A percentile compares a stretch with the other conserved stretches of the same genome.
phyloP scores from a whole-genome alignment of 2,329 filamentous ascomycete species.

The Ceratocystis diversiconidia region DNA sequence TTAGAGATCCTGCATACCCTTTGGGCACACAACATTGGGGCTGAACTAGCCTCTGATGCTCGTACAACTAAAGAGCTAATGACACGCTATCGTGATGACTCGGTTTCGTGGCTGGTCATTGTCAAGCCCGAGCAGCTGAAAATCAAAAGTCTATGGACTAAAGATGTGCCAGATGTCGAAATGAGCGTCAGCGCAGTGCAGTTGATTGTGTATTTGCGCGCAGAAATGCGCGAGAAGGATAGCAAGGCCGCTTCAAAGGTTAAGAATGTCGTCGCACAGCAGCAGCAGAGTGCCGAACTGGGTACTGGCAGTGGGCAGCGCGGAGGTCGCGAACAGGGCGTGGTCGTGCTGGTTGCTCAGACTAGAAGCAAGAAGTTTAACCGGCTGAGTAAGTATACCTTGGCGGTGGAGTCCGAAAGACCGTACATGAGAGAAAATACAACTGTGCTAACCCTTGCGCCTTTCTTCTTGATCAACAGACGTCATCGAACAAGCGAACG shows the following conservation, averaged over 20 bases:
- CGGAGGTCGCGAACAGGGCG: slow-evolving; percentile 45
- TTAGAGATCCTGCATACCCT: slow-evolving; percentile 64
- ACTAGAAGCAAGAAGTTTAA: slow-evolving; percentile 87
- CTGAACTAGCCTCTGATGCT: slow-evolving; percentile 71
- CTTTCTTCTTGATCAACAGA: slow-evolving; percentile 26
- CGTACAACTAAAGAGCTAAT: slow-evolving; percentile 67
- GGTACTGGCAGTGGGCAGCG: slow-evolving; percentile 23
- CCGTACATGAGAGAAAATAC: neutral
- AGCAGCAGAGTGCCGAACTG: slow-evolving; percentile 9
- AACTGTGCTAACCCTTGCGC: too few relatives aligned
- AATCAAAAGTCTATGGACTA: slow-evolving; percentile 62
- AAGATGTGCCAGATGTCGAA: slow-evolving; percentile 62
- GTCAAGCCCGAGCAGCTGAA: slow-evolving; percentile 73
- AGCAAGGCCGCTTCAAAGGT: slow-evolving; percentile 40
- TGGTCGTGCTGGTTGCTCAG: slow-evolving; percentile 69
- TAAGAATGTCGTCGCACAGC: slow-evolving; percentile 23
- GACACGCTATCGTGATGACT: slow-evolving; percentile 59
- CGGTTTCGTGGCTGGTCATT: slow-evolving; percentile 75
- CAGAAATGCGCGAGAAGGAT: slow-evolving; percentile 69
- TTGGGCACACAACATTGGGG: slow-evolving; percentile 73
- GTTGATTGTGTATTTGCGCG: slow-evolving; percentile 64
- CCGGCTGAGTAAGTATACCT: slow-evolving; percentile 35
- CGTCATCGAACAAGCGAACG: slow-evolving; percentile 67
- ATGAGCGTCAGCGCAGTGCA: slow-evolving; percentile 41
- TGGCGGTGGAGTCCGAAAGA: neutral